Evolutionary conservation across 192 early-diverging fungal species (phyloP).

Genomic region (Chytriomyces hyalinus): DNA sequence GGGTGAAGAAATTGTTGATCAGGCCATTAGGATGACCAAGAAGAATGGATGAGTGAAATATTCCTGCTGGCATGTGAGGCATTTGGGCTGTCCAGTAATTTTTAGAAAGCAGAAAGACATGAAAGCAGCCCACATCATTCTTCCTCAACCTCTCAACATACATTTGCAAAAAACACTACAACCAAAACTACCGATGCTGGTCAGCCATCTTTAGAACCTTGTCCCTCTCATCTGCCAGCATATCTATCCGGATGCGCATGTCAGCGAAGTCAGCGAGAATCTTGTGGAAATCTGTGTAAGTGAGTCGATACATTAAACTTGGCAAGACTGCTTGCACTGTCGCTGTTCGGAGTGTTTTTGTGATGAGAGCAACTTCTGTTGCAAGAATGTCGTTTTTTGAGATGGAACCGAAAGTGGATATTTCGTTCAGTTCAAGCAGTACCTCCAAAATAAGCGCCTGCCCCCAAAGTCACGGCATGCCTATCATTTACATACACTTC

Average conservation of each 20-base stretch:
- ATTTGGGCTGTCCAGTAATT: too few species aligned
- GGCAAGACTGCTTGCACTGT: not conserved
- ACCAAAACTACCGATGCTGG: too few species aligned
- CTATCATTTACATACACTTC: too few species aligned
- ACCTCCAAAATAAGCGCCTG: too few species aligned
- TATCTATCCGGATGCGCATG: not conserved
- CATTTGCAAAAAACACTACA: too few species aligned
- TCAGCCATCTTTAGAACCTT: not conserved
- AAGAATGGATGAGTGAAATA: too few species aligned
- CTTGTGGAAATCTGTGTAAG: conserved; percentile 3
- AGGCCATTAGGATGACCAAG: not conserved
- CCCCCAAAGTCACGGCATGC: too few species aligned
- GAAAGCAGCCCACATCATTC: too few species aligned
- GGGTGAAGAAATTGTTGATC: not conserved
- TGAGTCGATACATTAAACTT: conserved; percentile 1
- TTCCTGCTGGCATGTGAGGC: too few species aligned
- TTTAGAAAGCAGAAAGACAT: too few species aligned
- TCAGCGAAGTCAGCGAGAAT: not conserved
- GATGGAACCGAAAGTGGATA: too few species aligned
- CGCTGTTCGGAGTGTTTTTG: conserved; percentile 4
- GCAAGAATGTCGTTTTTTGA: not conserved
- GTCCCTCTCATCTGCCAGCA: not conserved
- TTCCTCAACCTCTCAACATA: too few species aligned
- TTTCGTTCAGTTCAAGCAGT: not conserved
- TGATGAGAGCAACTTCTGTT: conserved; percentile 12